These are phyloP conservation scores for Herpetomonas muscarum DNA, from an alignment of 208 protist genomes.

Conservation along the genomic window DNA sequence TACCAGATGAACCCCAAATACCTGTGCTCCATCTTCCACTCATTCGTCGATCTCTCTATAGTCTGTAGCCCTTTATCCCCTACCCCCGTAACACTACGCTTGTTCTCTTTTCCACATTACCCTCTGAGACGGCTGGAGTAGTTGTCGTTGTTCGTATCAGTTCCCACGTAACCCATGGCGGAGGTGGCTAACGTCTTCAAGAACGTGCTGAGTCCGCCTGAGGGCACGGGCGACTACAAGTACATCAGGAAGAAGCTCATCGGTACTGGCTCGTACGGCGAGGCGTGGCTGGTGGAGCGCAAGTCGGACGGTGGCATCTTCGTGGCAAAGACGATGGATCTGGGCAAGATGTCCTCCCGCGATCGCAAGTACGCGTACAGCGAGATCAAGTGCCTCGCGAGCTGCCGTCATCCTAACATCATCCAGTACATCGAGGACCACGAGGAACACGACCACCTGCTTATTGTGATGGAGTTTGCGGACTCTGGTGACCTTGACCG, in stretches of 20 bases:
- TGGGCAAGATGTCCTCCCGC: conserved; percentile 78
- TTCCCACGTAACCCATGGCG: too few relatives aligned
- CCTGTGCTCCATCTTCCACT: too few relatives aligned
- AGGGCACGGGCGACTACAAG: conserved; percentile 38
- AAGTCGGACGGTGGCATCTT: conserved; percentile 53
- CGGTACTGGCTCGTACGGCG: conserved; percentile 82
- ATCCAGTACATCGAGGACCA: conserved; percentile 84
- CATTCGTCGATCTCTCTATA: too few relatives aligned
- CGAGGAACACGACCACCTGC: conserved; percentile 70
- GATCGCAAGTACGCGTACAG: conserved; percentile 81
- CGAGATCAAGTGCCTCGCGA: conserved; percentile 85
- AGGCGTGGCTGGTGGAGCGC: conserved; percentile 77
- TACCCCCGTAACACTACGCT: too few relatives aligned
- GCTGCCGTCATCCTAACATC: conserved; percentile 81
- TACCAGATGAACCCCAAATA: too few relatives aligned
- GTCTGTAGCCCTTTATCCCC: too few relatives aligned
- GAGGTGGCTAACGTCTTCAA: conserved; percentile 9
- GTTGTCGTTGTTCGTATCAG: too few relatives aligned
- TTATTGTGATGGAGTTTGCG: conserved; percentile 88
- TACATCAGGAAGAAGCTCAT: conserved; percentile 81
- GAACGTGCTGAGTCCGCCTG: conserved; percentile 38
- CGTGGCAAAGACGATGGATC: conserved; percentile 82
- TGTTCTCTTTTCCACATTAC: too few relatives aligned
- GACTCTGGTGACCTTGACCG: conserved; percentile 83
- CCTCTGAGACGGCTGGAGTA: too few relatives aligned